Percentiles rank a stretch among this genome's conserved stretches.
phyloP scores from a whole-genome alignment of 2,329 filamentous ascomycete species.

The Diaporthe vexans region DNA sequence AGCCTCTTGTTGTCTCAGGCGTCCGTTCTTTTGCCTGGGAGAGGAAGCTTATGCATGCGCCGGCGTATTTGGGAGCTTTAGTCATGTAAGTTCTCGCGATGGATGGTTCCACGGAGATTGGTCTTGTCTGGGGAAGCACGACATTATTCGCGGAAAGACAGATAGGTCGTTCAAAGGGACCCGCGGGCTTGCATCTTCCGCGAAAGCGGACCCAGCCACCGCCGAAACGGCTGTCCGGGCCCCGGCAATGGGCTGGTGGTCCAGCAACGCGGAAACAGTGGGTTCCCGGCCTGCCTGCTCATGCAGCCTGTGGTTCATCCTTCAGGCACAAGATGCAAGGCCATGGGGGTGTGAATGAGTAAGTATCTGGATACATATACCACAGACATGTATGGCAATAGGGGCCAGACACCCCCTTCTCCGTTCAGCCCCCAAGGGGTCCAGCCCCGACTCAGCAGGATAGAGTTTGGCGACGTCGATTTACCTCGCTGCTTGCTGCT shows the following conservation, averaged over 20 bases:
- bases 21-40: no score
- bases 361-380: neutral
- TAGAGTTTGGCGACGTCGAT: slow-evolving; percentile 33
- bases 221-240: neutral
- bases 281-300: neutral
- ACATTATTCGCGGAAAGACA: slow-evolving; percentile 28
- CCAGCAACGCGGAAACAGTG: slow-evolving; percentile 9
- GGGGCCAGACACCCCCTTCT: neutral
- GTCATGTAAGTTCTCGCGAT: neutral
- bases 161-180: neutral
- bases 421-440: slow-evolving; percentile 28
- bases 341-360: neutral
- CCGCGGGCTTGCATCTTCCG: slow-evolving; percentile 31
- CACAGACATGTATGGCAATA: neutral
- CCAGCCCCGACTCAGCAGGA: slow-evolving; percentile 24
- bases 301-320: slow-evolving; percentile 8
- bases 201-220: slow-evolving; percentile 18
- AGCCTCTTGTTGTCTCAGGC: neutral
- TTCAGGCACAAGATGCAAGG: slow-evolving; percentile 6
- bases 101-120: slow-evolving; percentile 4
- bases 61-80: neutral
- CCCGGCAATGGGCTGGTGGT: neutral
- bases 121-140: slow-evolving; percentile 5
- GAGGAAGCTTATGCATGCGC: neutral
- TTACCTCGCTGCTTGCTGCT: slow-evolving; percentile 3